phyloP scores from a whole-genome alignment of 331 rosid species.

The Quercus lobata region DNA sequence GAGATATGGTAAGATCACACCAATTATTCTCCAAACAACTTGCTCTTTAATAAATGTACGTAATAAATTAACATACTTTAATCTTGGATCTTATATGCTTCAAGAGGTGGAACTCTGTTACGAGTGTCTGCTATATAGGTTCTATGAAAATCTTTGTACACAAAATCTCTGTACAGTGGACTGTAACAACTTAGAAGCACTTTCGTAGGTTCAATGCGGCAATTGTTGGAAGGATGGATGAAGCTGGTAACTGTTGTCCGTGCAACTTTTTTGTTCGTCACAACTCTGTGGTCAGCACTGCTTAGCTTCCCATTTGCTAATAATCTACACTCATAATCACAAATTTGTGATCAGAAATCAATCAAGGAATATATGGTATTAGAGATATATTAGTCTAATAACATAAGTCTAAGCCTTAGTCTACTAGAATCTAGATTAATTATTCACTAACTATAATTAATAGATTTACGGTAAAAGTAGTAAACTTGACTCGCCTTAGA shows the following conservation, averaged over 20 bases:
- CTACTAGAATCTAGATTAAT: too few relatives aligned
- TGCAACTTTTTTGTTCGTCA: not conserved
- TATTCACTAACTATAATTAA: too few relatives aligned
- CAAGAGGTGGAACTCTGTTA: not conserved
- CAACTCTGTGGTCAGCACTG: not conserved
- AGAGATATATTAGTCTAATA: too few relatives aligned
- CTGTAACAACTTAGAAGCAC: not conserved
- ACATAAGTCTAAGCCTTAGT: too few relatives aligned
- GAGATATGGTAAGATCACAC: not conserved
- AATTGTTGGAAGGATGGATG: not conserved
- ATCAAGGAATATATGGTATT: too few relatives aligned
- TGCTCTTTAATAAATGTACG: not conserved
- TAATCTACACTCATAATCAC: not conserved
- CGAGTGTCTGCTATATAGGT: not conserved
- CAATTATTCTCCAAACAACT: not conserved
- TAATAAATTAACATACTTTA: not conserved
- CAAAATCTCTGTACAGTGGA: not conserved
- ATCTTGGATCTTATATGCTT: slow-evolving; percentile 1
- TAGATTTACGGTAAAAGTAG: too few relatives aligned
- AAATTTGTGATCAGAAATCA: too few relatives aligned
- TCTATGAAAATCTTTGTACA: slow-evolving; percentile 13
- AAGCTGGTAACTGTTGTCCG: slow-evolving; percentile 1
- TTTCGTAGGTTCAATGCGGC: slow-evolving; percentile 3
- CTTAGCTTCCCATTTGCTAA: slow-evolving; percentile 8
- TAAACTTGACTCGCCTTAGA: too few relatives aligned